A percentile compares a stretch with the other conserved stretches of the same genome.
These are phyloP conservation scores for Tolypocladium endophyticum DNA, from an alignment of 2,329 filamentous ascomycete genomes.

Conservation along the genomic window DNA sequence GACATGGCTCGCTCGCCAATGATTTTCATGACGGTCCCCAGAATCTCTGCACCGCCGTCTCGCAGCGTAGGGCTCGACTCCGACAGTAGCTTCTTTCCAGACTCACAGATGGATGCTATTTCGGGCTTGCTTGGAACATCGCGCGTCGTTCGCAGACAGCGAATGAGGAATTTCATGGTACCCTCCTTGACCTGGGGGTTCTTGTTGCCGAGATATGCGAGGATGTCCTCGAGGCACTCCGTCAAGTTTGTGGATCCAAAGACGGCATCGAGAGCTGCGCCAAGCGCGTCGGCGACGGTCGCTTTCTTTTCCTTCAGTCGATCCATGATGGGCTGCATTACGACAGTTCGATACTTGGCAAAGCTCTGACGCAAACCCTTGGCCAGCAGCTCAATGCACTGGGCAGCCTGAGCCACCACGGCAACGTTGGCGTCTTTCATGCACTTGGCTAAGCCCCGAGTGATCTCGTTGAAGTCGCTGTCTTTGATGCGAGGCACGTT, in stretches of 20 bases:
- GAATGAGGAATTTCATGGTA: constrained; percentile 84
- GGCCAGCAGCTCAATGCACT: constrained; percentile 81
- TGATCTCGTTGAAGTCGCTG: constrained; percentile 74
- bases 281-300: constrained; percentile 76
- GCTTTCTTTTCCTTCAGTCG: constrained; percentile 96
- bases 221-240: constrained; percentile 85
- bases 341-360: constrained; percentile 64
- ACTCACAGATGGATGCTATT: constrained; percentile 75
- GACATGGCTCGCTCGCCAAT: constrained; percentile 95
- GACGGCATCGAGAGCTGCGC: constrained; percentile 66
- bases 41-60: constrained; percentile 80
- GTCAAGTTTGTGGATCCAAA: constrained; percentile 58
- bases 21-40: constrained; percentile 97
- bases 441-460: constrained; percentile 75
- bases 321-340: constrained; percentile 88
- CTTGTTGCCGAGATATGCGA: constrained; percentile 80
- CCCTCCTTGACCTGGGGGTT: constrained; percentile 97
- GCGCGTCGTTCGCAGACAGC: constrained; percentile 72
- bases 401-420: constrained; percentile 85
- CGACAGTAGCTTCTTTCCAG: constrained; percentile 76
- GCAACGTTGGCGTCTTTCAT: constrained; percentile 99
- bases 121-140: constrained; percentile 79
- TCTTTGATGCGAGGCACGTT: constrained; percentile 91
- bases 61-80: constrained; percentile 81
- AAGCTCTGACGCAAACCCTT: constrained; percentile 75